Percentiles rank a stretch among this genome's conserved stretches.
These are phyloP conservation scores for Apophysomyces variabilis DNA, from an alignment of 371 early-diverging fungal genomes.

Conservation along the genomic window DNA sequence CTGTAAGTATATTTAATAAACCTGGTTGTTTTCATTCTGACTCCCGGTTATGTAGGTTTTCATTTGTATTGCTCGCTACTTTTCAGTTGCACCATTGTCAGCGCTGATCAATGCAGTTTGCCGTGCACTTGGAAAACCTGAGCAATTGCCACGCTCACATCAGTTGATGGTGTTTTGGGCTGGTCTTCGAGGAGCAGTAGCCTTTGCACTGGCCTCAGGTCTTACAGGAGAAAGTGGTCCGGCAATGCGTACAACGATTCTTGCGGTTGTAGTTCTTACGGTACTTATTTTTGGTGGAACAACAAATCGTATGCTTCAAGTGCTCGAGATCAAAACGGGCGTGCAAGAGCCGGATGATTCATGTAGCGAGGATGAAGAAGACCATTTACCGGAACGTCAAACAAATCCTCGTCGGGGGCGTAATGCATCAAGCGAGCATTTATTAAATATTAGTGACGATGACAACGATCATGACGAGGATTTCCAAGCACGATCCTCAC, in stretches of 20 bases:
- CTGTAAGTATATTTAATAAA: conserved; percentile 40
- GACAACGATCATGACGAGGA: conserved; percentile 20
- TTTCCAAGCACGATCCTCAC: conserved; percentile 24
- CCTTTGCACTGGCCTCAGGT: conserved; percentile 91
- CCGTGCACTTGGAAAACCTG: conserved; percentile 58
- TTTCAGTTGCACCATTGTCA: conserved; percentile 84
- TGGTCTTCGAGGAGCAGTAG: conserved; percentile 94
- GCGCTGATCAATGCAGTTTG: conserved; percentile 74
- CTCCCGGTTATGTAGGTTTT: conserved; percentile 41
- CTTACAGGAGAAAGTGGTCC: conserved; percentile 70
- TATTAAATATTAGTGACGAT: conserved; percentile 30
- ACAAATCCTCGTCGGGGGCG: conserved; percentile 19
- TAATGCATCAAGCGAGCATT: conserved; percentile 25
- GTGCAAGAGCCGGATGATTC: conserved; percentile 65
- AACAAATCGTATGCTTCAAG: conserved; percentile 77
- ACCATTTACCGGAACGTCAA: conserved; percentile 26
- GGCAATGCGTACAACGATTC: conserved; percentile 84
- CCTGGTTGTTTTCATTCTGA: not conserved
- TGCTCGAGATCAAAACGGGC: conserved; percentile 78
- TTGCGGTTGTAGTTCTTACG: conserved; percentile 89
- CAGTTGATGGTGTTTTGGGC: conserved; percentile 96
- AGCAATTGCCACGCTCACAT: conserved; percentile 74
- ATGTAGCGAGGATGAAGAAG: conserved; percentile 61
- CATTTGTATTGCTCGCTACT: conserved; percentile 83
- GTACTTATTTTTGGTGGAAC: conserved; percentile 91